phyloP scores from a whole-genome alignment of 371 early-diverging fungal genomes.

The Cokeromyces recurvatus region DNA sequence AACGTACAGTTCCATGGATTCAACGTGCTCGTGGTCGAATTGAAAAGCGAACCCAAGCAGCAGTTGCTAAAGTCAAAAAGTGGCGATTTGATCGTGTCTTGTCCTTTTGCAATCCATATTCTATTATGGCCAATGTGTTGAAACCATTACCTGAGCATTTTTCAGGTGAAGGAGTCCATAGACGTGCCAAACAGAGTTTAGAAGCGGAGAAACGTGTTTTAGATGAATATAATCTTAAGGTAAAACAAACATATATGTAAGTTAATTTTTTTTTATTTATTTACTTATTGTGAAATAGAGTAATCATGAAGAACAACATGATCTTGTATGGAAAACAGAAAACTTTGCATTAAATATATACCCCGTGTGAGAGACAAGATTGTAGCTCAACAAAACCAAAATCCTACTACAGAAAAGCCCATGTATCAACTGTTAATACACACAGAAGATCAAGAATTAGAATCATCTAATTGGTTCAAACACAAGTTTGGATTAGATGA shows the following conservation, averaged over 20 bases:
- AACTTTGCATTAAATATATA: conserved; percentile 20
- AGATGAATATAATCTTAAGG: too few species aligned
- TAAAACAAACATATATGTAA: too few species aligned
- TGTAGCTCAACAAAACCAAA: too few species aligned
- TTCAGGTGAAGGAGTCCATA: too few species aligned
- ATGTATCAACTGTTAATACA: conserved; percentile 27
- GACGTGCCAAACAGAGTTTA: too few species aligned
- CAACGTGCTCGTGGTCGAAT: conserved; percentile 11
- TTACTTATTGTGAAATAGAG: too few species aligned
- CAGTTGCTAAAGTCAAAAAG: not conserved
- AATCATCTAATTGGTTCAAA: conserved; percentile 27
- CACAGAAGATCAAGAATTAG: not conserved
- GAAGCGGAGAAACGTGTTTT: too few species aligned
- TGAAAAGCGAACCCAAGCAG: conserved; percentile 6
- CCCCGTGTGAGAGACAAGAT: conserved; percentile 12
- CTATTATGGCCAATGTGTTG: conserved; percentile 4
- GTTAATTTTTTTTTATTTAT: too few species aligned
- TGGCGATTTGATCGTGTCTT: too few species aligned
- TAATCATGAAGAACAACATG: not conserved
- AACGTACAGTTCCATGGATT: not conserved
- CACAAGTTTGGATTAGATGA: conserved; percentile 30
- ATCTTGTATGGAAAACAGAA: conserved; percentile 23
- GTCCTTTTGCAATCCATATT: not conserved
- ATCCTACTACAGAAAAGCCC: not conserved
- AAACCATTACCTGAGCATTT: too few species aligned